Evolutionary conservation across 768 basidiomycete genomes (phyloP), one percentile per base, ranked within the genome.

Genomic region (Lentinus brumalis): DNA sequence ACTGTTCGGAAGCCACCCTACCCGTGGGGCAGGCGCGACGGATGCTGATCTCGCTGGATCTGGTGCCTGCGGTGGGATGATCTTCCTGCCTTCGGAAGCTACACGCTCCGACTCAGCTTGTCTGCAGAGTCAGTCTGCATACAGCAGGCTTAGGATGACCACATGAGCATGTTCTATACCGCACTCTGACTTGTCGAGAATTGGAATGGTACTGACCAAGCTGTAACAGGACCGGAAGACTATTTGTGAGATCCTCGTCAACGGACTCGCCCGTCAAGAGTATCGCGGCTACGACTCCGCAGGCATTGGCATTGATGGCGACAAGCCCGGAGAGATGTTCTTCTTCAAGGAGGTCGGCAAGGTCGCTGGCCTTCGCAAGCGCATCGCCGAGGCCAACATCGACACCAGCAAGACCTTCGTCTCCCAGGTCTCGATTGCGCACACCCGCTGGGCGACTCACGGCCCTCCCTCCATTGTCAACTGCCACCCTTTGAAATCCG

Each of bases 401-500:
- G 83, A 96, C 73, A 87, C 90, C 60, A 77, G 81, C 71, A 94
- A 92, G 80, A 81, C 84, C 40, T 88, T 85, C 75, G 72, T 93
- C 53, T 86, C 88, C 44, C 95, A 98, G 77, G 94, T 96, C 47
- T 94, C 94, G 41, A 98, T 99, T 76, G 96, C 96, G 12, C 97
- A 99, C 78, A 99, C 97, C 12, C 92, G 97, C 66, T 99, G 97
- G 97, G 97, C 97, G 2, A 99, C 97, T 18, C 97, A 99, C 72
- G 97, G 97, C 40, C 85, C 88, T 18, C 96, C 95, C 21, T 90
- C 88, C 4, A 83, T 86, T 55, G 75, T 83, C 69, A 99, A 99
- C 78, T 98, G 96, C 78, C 97, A 99, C 75, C 97, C 97, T 56
- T 86, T 97, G 69, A 88, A 88, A 69, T 92, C 91, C 15, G 94